Conservation (phyloP, 2,329 filamentous ascomycete species). For the Leptographium wingfieldii region DNA sequence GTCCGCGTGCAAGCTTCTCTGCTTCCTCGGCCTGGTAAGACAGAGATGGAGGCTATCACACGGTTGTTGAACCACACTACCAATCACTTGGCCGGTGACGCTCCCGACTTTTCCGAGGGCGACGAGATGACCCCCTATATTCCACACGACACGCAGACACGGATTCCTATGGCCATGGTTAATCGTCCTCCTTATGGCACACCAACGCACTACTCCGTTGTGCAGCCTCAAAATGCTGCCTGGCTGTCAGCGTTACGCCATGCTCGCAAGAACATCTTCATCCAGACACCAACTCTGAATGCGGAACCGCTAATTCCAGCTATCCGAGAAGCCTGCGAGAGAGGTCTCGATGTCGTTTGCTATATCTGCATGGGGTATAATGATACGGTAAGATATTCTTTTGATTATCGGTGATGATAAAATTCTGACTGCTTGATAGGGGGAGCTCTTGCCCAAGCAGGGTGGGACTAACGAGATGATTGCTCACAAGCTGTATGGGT, state of each 20-base stretch:
- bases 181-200: conserved; percentile 55
- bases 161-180: conserved; percentile 60
- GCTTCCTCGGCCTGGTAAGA: conserved; percentile 37
- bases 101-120: conserved; percentile 37
- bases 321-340: conserved; percentile 49
- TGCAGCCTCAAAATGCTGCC: conserved; percentile 62
- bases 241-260: conserved; percentile 59
- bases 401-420: not conserved
- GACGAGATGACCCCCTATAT: conserved; percentile 57
- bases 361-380: conserved; percentile 73
- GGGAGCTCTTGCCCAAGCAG: conserved; percentile 63
- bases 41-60: conserved; percentile 44
- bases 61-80: conserved; percentile 53
- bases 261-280: conserved; percentile 53
- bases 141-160: conserved; percentile 34
- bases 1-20: conserved; percentile 46
- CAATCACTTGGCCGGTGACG: conserved; percentile 36
- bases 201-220: conserved; percentile 45
- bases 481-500: conserved; percentile 43
- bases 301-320: conserved; percentile 53
- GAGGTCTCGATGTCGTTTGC: conserved; percentile 55
- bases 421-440: conserved; percentile 22
- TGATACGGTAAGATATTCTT: conserved; percentile 37
- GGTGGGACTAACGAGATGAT: conserved; percentile 66
- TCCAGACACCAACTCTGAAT: conserved; percentile 68